Conservation (phyloP, 208 protist genomes). For the Borovskyia barvae region DNA sequence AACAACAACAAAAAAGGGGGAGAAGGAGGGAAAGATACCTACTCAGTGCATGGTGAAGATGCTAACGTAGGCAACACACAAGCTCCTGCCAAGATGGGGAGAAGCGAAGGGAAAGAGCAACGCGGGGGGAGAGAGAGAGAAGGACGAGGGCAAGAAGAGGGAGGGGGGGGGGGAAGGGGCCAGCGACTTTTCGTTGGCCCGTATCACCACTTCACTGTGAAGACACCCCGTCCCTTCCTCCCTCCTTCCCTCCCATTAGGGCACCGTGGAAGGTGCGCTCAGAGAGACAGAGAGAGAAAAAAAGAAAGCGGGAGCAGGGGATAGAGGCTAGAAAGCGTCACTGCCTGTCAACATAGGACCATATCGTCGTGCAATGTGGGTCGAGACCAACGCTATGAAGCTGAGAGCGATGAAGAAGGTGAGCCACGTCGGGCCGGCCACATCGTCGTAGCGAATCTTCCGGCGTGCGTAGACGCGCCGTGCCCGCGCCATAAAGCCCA, state of each 20-base stretch:
- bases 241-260: background rate
- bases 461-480: slow-evolving; percentile 79
- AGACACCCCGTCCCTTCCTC: background rate
- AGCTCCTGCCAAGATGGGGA: too few relatives aligned
- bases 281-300: slow-evolving; percentile 2
- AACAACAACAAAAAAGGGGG: background rate
- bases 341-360: slow-evolving; percentile 82
- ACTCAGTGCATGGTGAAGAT: too few relatives aligned
- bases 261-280: too few relatives aligned
- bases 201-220: too few relatives aligned
- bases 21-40: background rate
- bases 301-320: background rate
- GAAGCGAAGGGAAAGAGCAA: too few relatives aligned
- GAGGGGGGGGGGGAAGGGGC: too few relatives aligned
- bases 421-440: slow-evolving; percentile 54
- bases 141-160: too few relatives aligned
- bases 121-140: too few relatives aligned
- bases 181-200: too few relatives aligned
- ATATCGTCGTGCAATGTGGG: slow-evolving; percentile 70
- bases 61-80: too few relatives aligned
- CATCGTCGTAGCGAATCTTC: slow-evolving; percentile 87
- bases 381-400: slow-evolving; percentile 44
- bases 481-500: slow-evolving; percentile 68
- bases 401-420: slow-evolving; percentile 57
- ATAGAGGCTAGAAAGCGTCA: slow-evolving; percentile 65